These are phyloP conservation scores for Orbilia brochopaga DNA, from an alignment of 2,329 filamentous ascomycete genomes.

Conservation along the genomic window DNA sequence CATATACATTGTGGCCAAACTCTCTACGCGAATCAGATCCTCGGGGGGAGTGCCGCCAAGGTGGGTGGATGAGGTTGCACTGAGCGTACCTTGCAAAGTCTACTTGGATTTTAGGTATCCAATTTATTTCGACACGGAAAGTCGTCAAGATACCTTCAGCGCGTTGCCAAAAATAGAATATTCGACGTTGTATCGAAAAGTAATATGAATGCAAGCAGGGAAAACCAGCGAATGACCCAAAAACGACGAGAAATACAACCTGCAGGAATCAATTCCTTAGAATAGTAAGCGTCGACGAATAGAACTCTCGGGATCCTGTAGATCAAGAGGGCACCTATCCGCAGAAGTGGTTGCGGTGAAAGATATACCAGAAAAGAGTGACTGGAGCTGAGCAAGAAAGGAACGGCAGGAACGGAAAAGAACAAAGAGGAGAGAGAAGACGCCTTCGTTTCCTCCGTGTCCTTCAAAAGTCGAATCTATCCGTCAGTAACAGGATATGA, in stretches of 20 bases:
- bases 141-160: slow-evolving; percentile 23
- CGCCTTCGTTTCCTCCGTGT: slow-evolving; percentile 19
- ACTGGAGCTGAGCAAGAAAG: slow-evolving; percentile 29
- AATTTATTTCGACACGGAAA: slow-evolving; percentile 29
- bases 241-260: slow-evolving; percentile 16
- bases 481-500: slow-evolving; percentile 36
- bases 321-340: slow-evolving; percentile 15
- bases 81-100: slow-evolving; percentile 40
- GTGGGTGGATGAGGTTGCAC: slow-evolving; percentile 44
- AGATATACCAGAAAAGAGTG: slow-evolving; percentile 31
- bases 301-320: slow-evolving; percentile 5
- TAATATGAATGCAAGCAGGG: slow-evolving; percentile 6
- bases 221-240: slow-evolving; percentile 26
- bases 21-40: slow-evolving; percentile 42
- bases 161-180: slow-evolving; percentile 24
- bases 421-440: slow-evolving; percentile 7
- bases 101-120: slow-evolving; percentile 31
- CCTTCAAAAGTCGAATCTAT: slow-evolving; percentile 48
- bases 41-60: slow-evolving; percentile 10
- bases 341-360: slow-evolving; percentile 19
- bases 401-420: slow-evolving; percentile 21
- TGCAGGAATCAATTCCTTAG: slow-evolving; percentile 37
- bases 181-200: slow-evolving; percentile 14
- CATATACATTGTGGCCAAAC: slow-evolving; percentile 18
- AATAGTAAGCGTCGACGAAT: slow-evolving; percentile 33